Evolutionary conservation across 192 early-diverging fungal species (phyloP), one percentile per base, ranked within the genome.

Genomic region (Thamnidium elegans): DNA sequence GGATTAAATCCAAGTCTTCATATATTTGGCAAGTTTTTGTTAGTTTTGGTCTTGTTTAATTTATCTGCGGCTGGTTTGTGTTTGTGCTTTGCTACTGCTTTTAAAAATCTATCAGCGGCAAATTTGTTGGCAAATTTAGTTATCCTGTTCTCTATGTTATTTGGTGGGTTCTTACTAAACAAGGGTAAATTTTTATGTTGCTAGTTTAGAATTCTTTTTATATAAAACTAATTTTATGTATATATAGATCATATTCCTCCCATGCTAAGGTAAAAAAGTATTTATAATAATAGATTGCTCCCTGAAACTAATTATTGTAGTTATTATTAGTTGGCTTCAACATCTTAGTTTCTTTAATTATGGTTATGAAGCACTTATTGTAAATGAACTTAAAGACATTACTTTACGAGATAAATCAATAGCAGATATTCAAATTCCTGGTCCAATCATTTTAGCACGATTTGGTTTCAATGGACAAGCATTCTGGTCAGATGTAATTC

Each of bases 141-240:
- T 10, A 84, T 88, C 55, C 74, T 92, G 26, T 92, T 92, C 68
- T 82, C 86, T 59, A 89, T 92, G 90, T 66, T 92, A 50, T 89
- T 92, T 75, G 83, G 88, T 4, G 90, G 90, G 0, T 84, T 90
- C 46, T 56, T 92, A 42, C 73, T 92, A 58, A 90, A 89, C 66
- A 82, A 87, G 69, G 84, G 84, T 50, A 82, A 34, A 17, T 17
- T 20, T 11, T 44, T 50, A 55, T 61, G 32, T 36, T 44, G n/a
- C n/a, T 48, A 47, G 48, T 50, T 31, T 58, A 13, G 14, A 17
- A 48, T 5, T 6, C 5, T 26, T 5, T 20, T 21, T 63, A 60
- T 34, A 10, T 42, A n/a, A n/a, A 1, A 15, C 13, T 11, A 21
- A n/a, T 62, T 14, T 26, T 44, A 15, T 59, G 17, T 50, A 26